Evolutionary conservation across 768 basidiomycete genomes (phyloP).

Genomic region (Phlebiopsis flavidoalba): DNA sequence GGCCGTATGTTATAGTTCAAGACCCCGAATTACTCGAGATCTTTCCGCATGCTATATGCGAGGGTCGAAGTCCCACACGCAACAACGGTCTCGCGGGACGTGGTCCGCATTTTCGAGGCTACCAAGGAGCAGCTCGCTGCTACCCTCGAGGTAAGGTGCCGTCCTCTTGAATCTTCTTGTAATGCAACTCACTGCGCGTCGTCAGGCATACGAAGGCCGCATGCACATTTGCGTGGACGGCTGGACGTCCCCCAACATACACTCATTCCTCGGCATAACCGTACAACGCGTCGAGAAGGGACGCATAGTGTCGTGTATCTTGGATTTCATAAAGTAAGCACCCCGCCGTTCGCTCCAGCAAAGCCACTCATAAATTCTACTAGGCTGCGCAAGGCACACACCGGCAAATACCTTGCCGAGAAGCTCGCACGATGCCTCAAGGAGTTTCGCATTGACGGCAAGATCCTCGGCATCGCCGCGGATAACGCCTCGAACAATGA

Average conservation of each 20-base stretch:
- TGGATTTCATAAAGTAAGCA: too few relatives aligned
- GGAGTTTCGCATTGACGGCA: too few relatives aligned
- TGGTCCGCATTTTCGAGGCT: background rate
- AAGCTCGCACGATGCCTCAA: too few relatives aligned
- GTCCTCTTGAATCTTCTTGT: too few relatives aligned
- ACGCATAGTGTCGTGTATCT: background rate
- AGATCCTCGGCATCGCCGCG: too few relatives aligned
- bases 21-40: constrained; percentile 3
- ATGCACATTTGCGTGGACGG: background rate
- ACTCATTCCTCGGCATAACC: too few relatives aligned
- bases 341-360: too few relatives aligned
- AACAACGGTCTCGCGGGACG: background rate
- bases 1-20: constrained; percentile 4
- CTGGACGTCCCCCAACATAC: too few relatives aligned
- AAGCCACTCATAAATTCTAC: too few relatives aligned
- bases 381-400: background rate
- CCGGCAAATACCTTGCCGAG: background rate
- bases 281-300: too few relatives aligned
- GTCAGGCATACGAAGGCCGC: background rate
- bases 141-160: background rate
- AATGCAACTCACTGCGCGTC: too few relatives aligned
- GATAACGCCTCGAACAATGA: too few relatives aligned
- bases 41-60: constrained; percentile 1
- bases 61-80: background rate
- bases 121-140: background rate